Base-by-base conservation (phyloP, 2,329 filamentous ascomycete species). In the Pseudocercospora eumusae region DNA sequence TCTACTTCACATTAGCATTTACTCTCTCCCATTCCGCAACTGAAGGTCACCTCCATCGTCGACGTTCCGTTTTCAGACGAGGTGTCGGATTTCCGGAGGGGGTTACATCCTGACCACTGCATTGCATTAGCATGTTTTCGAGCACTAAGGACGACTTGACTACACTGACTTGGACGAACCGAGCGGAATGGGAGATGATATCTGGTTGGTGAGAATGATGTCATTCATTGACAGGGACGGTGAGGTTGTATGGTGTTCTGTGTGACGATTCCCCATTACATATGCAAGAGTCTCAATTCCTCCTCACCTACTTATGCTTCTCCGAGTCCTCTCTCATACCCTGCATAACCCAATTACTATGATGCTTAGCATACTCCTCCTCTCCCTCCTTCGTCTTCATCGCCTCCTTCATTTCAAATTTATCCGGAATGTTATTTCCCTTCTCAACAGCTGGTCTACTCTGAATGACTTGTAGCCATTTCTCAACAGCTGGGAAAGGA, bases 321-420 rank as follows among this genome's bases (percentile, higher is more conserved):
- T 75, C 73, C 63, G 73, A 66, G 64, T 78, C 76, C 33, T 69
- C 70, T 62, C 78, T 69, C 71, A 77, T 74, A 11, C 75, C 75
- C 63, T 75, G 68, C 73, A 77, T 75, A 4, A 75, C 70, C 65
- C 65, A 64, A 50, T 62, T 62, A 54, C 56, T 57, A 50, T 50
- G 74, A 70, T 75, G 64, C 64, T 71, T 75, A 23, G 72, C 72
- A 71, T 74, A 76, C 63, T 73, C 71, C 65, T 75, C 71, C 65
- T 73, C 73, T 2, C 73, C 74, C 59, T 75, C 72, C 68, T 75
- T 75, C 18, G 68, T 73, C 69, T 71, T 72, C 73, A 76, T 75
- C 57, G 69, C 71, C 58, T 73, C 71, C 66, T 75, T 76, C 73
- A 76, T 72, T 65, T 74, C 74, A 65, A 76, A 76, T 54, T 71